phyloP scores from a whole-genome alignment of 2,329 filamentous ascomycete species.

The Aspergillus quadrilineatus region DNA sequence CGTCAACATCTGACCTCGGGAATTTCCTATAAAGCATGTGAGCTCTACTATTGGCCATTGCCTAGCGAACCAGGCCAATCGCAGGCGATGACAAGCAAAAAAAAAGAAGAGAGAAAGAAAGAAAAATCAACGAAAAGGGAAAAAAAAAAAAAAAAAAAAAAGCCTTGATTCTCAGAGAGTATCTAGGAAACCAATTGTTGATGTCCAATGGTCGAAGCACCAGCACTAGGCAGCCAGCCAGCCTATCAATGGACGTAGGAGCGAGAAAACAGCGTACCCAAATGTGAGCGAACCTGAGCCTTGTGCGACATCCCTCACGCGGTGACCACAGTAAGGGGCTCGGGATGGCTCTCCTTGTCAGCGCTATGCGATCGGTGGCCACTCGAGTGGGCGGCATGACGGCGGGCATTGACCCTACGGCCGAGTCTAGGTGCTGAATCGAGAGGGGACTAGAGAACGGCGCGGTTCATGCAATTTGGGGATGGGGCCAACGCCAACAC shows the following conservation, averaged over 20 bases:
- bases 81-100: not conserved
- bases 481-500: constrained; percentile 18
- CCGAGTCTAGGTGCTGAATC: not conserved
- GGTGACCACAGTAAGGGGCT: constrained; percentile 32
- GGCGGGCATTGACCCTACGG: not conserved
- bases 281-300: constrained; percentile 5
- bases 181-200: constrained; percentile 4
- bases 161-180: not conserved
- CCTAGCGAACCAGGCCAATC: constrained; percentile 7
- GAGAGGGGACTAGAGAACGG: not conserved
- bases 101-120: not conserved
- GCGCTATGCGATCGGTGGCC: not conserved
- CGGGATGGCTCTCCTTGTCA: constrained; percentile 5
- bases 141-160: not conserved
- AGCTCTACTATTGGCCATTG: constrained; percentile 8
- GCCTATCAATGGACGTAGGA: not conserved
- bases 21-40: constrained; percentile 13
- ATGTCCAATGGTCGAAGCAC: not conserved
- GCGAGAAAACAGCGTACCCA: not conserved
- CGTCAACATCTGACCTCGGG: constrained; percentile 10
- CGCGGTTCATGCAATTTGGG: not conserved
- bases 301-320: constrained; percentile 35
- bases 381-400: not conserved
- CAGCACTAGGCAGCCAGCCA: not conserved
- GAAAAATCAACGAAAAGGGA: not conserved